Conservation (phyloP, 306 rosid species). For the Psophocarpus tetragonolobus region DNA sequence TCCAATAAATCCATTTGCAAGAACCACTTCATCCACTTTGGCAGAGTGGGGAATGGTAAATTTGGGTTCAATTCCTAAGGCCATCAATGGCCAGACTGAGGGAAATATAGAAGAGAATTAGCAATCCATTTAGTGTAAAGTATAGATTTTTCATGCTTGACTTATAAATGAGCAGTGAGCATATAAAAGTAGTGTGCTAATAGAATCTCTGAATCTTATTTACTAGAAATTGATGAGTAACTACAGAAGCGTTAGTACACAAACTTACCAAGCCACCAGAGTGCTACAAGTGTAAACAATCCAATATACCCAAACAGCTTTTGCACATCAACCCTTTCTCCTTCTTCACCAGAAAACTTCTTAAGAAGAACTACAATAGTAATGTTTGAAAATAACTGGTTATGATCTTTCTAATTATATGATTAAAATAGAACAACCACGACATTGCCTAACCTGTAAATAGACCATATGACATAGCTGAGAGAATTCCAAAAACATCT, state of each 20-base stretch:
- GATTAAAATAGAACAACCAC: background rate
- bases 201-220: background rate
- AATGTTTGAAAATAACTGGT: background rate
- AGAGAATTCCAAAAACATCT: constrained; percentile 85
- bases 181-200: background rate
- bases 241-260: constrained; percentile 1
- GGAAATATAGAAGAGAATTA: constrained; percentile 27
- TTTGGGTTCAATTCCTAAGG: constrained; percentile 87
- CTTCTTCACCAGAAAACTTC: constrained; percentile 79
- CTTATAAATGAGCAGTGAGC: constrained; percentile 3
- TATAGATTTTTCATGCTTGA: background rate
- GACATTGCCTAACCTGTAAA: constrained; percentile 67
- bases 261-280: constrained; percentile 88
- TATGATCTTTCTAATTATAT: constrained; percentile 11
- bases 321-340: constrained; percentile 82
- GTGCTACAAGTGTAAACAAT: constrained; percentile 71
- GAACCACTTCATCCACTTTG: constrained; percentile 77
- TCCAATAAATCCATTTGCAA: constrained; percentile 86
- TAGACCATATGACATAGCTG: constrained; percentile 80
- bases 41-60: constrained; percentile 83
- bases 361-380: constrained; percentile 73
- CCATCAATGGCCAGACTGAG: constrained; percentile 89
- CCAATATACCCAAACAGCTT: constrained; percentile 93
- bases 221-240: background rate
- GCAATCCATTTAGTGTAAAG: background rate